Percentiles rank a stretch among this genome's conserved stretches.
phyloP scores from a whole-genome alignment of 2,329 filamentous ascomycete species.

The Alternaria conjuncta region DNA sequence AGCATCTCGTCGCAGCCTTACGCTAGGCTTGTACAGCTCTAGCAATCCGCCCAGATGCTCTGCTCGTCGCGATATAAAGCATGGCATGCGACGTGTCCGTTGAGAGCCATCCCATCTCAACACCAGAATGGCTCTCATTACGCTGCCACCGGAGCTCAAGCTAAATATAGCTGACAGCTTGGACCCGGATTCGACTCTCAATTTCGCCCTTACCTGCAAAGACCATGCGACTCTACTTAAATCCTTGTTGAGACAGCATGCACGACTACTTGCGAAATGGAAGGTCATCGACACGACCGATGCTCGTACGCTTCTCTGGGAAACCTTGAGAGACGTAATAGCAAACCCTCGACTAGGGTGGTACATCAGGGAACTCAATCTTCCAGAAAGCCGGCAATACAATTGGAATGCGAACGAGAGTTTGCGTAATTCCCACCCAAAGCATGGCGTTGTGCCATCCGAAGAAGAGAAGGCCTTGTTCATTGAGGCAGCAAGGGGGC shows the following conservation, averaged over 20 bases:
- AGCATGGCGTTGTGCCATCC: neutral
- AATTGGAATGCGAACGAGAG: neutral
- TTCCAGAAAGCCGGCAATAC: conserved; percentile 6
- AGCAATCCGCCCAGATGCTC: neutral
- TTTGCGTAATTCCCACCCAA: neutral
- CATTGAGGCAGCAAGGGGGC: neutral
- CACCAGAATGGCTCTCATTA: conserved; percentile 12
- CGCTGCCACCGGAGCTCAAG: conserved; percentile 18
- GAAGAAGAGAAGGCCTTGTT: conserved; percentile 10
- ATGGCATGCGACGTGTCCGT: neutral
- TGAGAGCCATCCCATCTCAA: neutral
- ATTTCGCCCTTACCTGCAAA: conserved; percentile 22
- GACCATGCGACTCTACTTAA: conserved; percentile 6
- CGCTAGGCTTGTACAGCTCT: neutral
- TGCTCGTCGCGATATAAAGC: neutral
- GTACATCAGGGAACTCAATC: conserved; percentile 24
- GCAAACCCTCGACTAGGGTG: conserved; percentile 16
- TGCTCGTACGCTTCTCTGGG: conserved; percentile 5
- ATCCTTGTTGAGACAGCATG: conserved; percentile 11
- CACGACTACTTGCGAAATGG: conserved; percentile 7
- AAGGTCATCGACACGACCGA: conserved; percentile 5
- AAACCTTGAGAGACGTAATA: conserved; percentile 12
- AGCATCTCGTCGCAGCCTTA: neutral
- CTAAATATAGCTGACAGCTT: conserved; percentile 14
- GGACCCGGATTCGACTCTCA: conserved; percentile 17